Evolutionary conservation across 352 stramenopile species (phyloP).

Genomic region (Phytophthora lateralis): DNA sequence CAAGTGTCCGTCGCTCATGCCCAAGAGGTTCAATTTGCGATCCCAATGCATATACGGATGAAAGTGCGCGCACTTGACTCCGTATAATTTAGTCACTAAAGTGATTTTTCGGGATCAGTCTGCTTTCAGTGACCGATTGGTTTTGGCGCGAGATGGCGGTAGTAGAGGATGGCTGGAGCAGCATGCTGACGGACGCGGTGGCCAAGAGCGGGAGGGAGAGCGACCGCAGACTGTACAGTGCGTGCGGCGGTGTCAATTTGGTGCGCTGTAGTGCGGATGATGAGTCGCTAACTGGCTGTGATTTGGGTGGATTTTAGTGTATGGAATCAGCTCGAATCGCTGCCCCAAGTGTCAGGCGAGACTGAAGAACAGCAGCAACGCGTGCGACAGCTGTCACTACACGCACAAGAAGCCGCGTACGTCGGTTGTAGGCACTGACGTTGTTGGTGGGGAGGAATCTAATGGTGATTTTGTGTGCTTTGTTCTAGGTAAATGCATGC

Average conservation of each 20-base stretch:
- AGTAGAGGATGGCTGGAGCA: constrained; percentile 31
- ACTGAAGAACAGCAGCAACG: constrained; percentile 35
- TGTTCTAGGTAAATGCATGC: constrained; percentile 45
- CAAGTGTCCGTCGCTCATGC: constrained; percentile 62
- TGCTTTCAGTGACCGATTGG: neutral
- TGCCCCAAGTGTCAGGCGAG: constrained; percentile 54
- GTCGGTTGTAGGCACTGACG: constrained; percentile 7
- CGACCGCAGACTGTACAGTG: constrained; percentile 60
- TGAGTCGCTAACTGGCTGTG: neutral
- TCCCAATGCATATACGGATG: neutral
- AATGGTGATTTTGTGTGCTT: constrained; percentile 4
- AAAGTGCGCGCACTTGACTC: neutral
- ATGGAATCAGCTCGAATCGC: constrained; percentile 59
- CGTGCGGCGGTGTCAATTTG: constrained; percentile 2
- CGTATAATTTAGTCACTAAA: neutral
- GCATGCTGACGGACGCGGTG: constrained; percentile 47
- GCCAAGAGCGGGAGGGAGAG: constrained; percentile 55
- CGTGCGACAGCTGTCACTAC: constrained; percentile 56
- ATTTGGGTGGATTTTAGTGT: constrained; percentile 43
- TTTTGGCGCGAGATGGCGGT: constrained; percentile 21
- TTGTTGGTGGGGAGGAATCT: neutral
- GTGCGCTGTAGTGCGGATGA: neutral
- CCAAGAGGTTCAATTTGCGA: constrained; percentile 10
- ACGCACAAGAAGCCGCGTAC: constrained; percentile 38
- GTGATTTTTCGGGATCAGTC: neutral